Base-by-base conservation (phyloP, 2,329 filamentous ascomycete species). In the Penicillium sp. region DNA sequence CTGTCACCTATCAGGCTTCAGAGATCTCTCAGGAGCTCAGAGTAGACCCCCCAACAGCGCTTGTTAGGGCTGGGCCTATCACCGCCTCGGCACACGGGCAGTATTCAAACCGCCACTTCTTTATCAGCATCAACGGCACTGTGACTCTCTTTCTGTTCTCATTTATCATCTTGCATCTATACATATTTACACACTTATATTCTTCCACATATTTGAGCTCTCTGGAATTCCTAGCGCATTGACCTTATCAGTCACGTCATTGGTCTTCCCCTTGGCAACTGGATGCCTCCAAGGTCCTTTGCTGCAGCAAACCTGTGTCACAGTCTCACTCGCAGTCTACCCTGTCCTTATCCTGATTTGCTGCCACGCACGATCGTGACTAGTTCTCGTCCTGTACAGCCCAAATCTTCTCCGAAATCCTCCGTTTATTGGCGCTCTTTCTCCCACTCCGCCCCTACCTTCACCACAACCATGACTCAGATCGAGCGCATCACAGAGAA, bases 401-500 rank as follows among this genome's bases (percentile, higher is more conserved):
- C 18, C 42, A 32, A 50, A 40, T 45, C 27, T 53, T 54, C 39
- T 38, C 53, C 51, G 43, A 29, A 39, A 57, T 52, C 50, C 24
- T 45, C 41, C 27, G 48, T 50, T 29, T 54, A 53, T 39, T 53
- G 50, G 61, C 64, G 54, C 48, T 58, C 60, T 24, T 58, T 60
- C 49, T 59, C 60, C 38, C 55, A 57, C 57, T 58, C 61, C 38
- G 45, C 54, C n/a, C 48, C 54, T 49, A 46, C 62, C 32, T 56
- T 61, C 47, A 52, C 66, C 52, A 50, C 54, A 38, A 65, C 40
- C 55, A 73, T 73, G 72, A 62, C 65, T 53, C 61, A 64, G 47
- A 69, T 75, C 56, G 66, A 76, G 63, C 72, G 73, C 56, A 70
- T 90, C 61, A 86, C 90, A 32, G 88, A 95, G 67, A 75, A 81